Percentiles rank a stretch among this genome's conserved stretches.
Conservation (phyloP, 164 flowering plant species). For the Tinospora cordifolia region DNA sequence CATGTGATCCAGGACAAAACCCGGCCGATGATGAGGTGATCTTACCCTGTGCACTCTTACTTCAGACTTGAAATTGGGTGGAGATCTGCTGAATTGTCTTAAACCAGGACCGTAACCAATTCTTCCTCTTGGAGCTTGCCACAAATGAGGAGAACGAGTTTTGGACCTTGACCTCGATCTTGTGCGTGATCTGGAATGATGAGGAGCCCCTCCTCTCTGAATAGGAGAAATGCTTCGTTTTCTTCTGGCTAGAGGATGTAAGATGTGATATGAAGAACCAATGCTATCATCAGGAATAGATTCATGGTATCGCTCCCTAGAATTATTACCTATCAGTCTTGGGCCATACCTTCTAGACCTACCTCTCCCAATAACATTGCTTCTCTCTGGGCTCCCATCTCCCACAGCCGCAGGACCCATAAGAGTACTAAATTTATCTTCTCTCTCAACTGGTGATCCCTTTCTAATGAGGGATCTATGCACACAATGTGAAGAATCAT, state of each 20-base stretch:
- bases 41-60: conserved; percentile 28
- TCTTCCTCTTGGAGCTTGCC: conserved; percentile 32
- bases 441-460: conserved; percentile 35
- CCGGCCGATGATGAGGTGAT: conserved; percentile 28
- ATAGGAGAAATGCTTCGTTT: conserved; percentile 41
- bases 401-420: conserved; percentile 18
- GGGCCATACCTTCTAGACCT: conserved; percentile 25
- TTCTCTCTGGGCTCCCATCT: conserved; percentile 26
- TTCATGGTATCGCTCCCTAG: conserved; percentile 31
- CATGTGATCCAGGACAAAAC: conserved; percentile 23
- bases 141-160: conserved; percentile 37
- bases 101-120: conserved; percentile 16
- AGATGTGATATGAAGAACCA: conserved; percentile 19
- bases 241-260: conserved; percentile 26
- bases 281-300: conserved; percentile 20
- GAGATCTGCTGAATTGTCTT: conserved; percentile 32
- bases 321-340: conserved; percentile 21
- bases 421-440: conserved; percentile 23
- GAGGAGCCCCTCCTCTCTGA: conserved; percentile 23
- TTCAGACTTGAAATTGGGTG: conserved; percentile 36
- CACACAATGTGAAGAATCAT: conserved; percentile 22
- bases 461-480: conserved; percentile 22
- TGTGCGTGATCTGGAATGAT: conserved; percentile 18
- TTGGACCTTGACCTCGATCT: conserved; percentile 46
- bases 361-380: conserved; percentile 21